Evolutionary conservation across 345 rosid genomes (phyloP), one percentile per base, ranked within the genome.

Genomic region (Noccaea bulbosa): DNA sequence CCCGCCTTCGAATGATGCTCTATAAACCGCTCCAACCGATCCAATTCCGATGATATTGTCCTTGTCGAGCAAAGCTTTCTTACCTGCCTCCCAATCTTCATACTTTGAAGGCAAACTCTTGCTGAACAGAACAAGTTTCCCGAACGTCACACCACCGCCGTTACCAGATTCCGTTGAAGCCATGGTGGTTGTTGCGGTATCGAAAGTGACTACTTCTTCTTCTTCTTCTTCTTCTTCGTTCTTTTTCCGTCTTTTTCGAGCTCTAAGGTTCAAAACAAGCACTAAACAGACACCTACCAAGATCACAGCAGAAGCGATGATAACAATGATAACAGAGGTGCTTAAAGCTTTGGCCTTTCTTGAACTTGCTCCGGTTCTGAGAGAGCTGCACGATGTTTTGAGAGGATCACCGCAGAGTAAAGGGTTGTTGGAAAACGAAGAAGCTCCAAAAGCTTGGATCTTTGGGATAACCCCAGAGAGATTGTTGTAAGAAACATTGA

Each of bases 21-120:
- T 83, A 52, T 88, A 93, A 47, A 93, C 97, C 14, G 87, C 66
- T 80, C 98, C 98, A 0, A 93, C 83, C 0, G 92, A 87, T 15
- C 98, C 96, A 10, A 85, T 79, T 9, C 98, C 97, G 6, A 93
- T 86, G 51, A 90, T 74, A 47, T 83, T 80, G 33, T 93, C 97
- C 84, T 93, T 93, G 79, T 90, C 91, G 5, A 93, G 88, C 84
- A 93, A 78, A 53, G 96, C 89, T 80, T 87, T 90, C 17, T 92
- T 87, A 24, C 97, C 98, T 0, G 88, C 82, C 74, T 87, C 93
- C 98, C 98, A 91, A 66, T 93, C 98, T 86, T 93, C 96, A 57
- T 93, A 90, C 76, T 79, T 90, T 3, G 98, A 83, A 0, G 98
- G 98, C 60, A 93, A 71, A 59, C 79, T 90, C 84, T 90, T 90